Conservation (phyloP, 768 basidiomycete species). For the Hirschioporus abietinus region DNA sequence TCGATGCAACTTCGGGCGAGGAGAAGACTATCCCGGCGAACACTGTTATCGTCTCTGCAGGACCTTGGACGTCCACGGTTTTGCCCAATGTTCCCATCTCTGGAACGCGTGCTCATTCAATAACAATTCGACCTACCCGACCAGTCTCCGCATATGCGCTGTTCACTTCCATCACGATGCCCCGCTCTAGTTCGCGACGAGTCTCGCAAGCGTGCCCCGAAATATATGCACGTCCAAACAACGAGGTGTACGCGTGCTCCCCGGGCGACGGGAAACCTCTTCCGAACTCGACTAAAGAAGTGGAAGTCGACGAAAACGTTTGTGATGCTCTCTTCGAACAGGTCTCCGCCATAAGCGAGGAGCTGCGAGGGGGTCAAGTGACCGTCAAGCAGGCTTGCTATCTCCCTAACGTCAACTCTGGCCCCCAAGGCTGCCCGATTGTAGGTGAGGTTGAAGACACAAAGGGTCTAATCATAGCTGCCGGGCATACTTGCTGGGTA, state of each 20-base stretch:
- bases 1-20: constrained; percentile 20
- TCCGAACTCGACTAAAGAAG: constrained; percentile 68
- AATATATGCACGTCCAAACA: constrained; percentile 66
- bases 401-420: constrained; percentile 54
- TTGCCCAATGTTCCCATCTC: constrained; percentile 50
- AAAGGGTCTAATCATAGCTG: constrained; percentile 63
- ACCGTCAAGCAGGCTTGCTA: constrained; percentile 69
- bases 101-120: constrained; percentile 68
- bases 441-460: constrained; percentile 56
- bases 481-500: constrained; percentile 81
- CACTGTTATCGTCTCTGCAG: constrained; percentile 73
- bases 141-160: constrained; percentile 69
- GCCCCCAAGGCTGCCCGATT: constrained; percentile 56
- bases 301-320: constrained; percentile 48
- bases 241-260: constrained; percentile 75
- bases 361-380: constrained; percentile 48
- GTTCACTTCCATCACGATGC: constrained; percentile 68
- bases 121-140: constrained; percentile 49
- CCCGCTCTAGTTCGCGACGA: constrained; percentile 21
- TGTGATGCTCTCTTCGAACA: constrained; percentile 52
- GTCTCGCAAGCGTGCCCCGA: constrained; percentile 45
- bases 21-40: constrained; percentile 47
- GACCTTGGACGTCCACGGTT: constrained; percentile 76
- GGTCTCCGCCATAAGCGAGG: constrained; percentile 56
- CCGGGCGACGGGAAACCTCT: constrained; percentile 69